These are phyloP conservation scores for Tolypocladium tundrense DNA, from an alignment of 2,329 filamentous ascomycete genomes.

Conservation along the genomic window DNA sequence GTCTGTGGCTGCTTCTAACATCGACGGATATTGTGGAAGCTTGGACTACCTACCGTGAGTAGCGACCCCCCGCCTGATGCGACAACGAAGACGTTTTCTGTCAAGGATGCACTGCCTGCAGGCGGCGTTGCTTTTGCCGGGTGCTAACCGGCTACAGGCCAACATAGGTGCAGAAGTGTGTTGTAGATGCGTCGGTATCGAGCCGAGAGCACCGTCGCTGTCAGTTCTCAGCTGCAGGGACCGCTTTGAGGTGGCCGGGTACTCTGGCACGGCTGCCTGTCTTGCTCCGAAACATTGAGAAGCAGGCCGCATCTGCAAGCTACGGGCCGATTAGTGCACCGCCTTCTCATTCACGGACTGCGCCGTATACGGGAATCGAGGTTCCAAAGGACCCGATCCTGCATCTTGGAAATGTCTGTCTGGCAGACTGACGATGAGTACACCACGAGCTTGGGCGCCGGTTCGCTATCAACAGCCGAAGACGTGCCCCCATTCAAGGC, in stretches of 20 bases:
- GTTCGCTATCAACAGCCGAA: slow-evolving; percentile 57
- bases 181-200: not conserved
- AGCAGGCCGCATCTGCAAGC: not conserved
- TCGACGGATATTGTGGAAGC: not conserved
- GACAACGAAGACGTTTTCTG: not conserved
- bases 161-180: not conserved
- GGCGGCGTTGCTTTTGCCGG: slow-evolving; percentile 1
- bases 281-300: slow-evolving; percentile 2
- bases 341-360: not conserved
- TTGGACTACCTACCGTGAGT: not conserved
- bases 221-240: slow-evolving; percentile 9
- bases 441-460: slow-evolving; percentile 38
- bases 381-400: not conserved
- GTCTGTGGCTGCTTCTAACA: not conserved
- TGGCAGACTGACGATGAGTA: slow-evolving; percentile 58
- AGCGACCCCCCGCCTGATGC: not conserved
- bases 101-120: not conserved
- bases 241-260: slow-evolving; percentile 4
- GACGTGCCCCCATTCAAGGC: slow-evolving; percentile 62
- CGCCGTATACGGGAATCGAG: not conserved
- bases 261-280: slow-evolving; percentile 1
- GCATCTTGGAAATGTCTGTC: slow-evolving; percentile 32
- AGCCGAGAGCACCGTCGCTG: slow-evolving; percentile 2
- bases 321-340: not conserved
- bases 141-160: not conserved